Percentiles rank a stretch among this genome's conserved stretches.
Evolutionary conservation across 2,329 filamentous ascomycete genomes (phyloP).

Genomic region (Lasiodiplodia sp.): DNA sequence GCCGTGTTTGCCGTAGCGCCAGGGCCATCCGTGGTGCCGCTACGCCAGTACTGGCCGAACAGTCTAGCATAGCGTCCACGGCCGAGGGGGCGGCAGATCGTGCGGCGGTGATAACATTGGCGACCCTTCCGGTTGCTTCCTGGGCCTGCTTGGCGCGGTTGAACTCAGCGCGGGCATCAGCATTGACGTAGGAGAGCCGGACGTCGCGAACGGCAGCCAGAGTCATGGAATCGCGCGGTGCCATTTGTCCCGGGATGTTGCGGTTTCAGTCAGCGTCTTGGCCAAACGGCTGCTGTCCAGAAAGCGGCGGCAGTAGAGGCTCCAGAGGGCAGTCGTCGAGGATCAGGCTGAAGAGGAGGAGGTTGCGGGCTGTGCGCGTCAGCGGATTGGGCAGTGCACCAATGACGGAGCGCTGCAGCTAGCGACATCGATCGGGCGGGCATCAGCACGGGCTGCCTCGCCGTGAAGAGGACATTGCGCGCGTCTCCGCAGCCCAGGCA

Average conservation of each 20-base stretch:
- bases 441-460: conserved; percentile 1
- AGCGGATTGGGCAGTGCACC: conserved; percentile 45
- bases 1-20: conserved; percentile 27
- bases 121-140: not conserved
- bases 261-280: conserved; percentile 51
- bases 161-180: not conserved
- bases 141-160: not conserved
- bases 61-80: conserved; percentile 29
- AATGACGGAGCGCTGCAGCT: conserved; percentile 60
- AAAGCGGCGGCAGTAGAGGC: conserved; percentile 63
- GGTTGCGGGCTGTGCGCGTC: conserved; percentile 59
- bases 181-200: conserved; percentile 50
- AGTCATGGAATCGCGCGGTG: conserved; percentile 54
- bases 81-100: conserved; percentile 41
- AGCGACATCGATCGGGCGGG: conserved; percentile 59
- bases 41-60: conserved; percentile 40
- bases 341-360: conserved; percentile 61
- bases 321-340: conserved; percentile 59
- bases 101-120: not conserved
- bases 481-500: conserved; percentile 64
- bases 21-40: conserved; percentile 36
- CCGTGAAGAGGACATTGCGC: conserved; percentile 64
- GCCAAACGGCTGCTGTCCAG: conserved; percentile 51
- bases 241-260: conserved; percentile 55
- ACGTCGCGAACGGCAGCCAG: conserved; percentile 51